Conservation (phyloP, 768 basidiomycete species). For the Lentinula sp. region DNA sequence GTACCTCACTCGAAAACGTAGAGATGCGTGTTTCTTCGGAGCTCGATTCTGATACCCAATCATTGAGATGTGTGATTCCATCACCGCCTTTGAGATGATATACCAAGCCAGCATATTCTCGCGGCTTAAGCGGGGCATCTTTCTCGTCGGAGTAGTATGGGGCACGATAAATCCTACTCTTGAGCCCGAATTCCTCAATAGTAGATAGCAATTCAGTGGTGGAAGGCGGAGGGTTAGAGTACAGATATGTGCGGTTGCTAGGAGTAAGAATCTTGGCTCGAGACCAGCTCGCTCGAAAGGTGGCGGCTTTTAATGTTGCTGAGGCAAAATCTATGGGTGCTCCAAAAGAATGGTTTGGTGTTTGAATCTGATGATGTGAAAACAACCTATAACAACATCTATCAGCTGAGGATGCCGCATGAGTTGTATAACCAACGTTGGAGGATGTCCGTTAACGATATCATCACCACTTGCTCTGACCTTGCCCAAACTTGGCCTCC, state of each 20-base stretch:
- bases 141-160: conserved; percentile 71
- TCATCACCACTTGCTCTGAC: not conserved
- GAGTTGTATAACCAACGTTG: not conserved
- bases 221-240: conserved; percentile 45
- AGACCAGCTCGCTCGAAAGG: not conserved
- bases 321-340: not conserved
- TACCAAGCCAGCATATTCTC: conserved; percentile 76
- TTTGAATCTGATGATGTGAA: not conserved
- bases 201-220: conserved; percentile 36
- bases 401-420: not conserved
- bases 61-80: conserved; percentile 49
- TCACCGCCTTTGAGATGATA: conserved; percentile 65
- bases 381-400: not conserved
- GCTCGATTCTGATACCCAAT: conserved; percentile 36
- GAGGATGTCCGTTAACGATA: not conserved
- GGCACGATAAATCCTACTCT: conserved; percentile 60
- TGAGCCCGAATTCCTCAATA: conserved; percentile 41
- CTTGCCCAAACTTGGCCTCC: not conserved
- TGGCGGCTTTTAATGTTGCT: not conserved
- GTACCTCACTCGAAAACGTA: not conserved
- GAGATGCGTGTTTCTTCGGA: not conserved
- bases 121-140: conserved; percentile 64
- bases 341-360: not conserved
- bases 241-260: conserved; percentile 29
- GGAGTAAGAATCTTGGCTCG: not conserved